Base-by-base conservation (phyloP, 768 basidiomycete genomes). In the Tubosaeta sp. region DNA sequence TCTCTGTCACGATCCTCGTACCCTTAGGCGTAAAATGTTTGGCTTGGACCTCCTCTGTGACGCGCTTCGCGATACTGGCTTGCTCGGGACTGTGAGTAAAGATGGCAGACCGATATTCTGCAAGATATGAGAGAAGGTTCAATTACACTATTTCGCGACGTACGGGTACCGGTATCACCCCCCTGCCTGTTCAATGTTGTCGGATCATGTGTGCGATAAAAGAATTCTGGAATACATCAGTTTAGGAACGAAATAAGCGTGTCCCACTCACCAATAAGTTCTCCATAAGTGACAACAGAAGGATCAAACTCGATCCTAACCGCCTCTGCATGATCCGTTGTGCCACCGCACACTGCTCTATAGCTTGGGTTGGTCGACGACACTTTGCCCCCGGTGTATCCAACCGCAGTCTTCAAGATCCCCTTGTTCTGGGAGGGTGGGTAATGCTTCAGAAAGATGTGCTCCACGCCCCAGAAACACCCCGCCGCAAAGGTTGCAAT, bases 51-150 rank as follows among this genome's bases (percentile, higher is more conserved):
- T 95, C 88, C 33, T 78, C 78, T 0, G 88, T 93, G 2, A 97
- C 84, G 19, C 82, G 78, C 60, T 83, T 75, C 4, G 94, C 95
- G 52, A 83, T 80, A 32, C 74, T 65, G 35, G 73, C 72, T 66
- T 97, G 95, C 59, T 88, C 89, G 1, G 79, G 75, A 0, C 82
- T 79, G 60, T 87, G 73, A 13, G 82, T 86, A 70, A 94, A 97
- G 65, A 98, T 95, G 12, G 83, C 91, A 2, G 93, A 94, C 45
- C 95, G 91, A 67, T 97, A 97, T 71, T 97, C 91, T 89, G 66
- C 16, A 25, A 16, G 35, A 22, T 6, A 27, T 34, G 10, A 25
- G 48, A 14, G 27, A 33, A 34, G n/a, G 11, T 37, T 14, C 9
- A 4, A 45, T 6, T 41, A n/a, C 25, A 3, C 10, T 9, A 16